phyloP scores from a whole-genome alignment of 495 filamentous ascomycete species.

The Penicillium coffeae region DNA sequence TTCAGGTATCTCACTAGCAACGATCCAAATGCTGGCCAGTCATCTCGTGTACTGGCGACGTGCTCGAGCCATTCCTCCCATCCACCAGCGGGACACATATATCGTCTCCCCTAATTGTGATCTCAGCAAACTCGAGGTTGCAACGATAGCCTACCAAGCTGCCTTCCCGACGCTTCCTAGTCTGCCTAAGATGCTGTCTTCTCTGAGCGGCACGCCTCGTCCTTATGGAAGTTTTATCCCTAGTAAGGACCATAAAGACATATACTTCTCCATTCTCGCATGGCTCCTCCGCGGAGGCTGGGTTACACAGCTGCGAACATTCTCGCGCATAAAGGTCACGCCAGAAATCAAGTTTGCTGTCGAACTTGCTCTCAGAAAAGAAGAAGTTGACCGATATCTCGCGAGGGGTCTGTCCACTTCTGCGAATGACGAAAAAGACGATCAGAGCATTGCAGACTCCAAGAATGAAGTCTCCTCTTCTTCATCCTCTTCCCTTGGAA shows the following conservation, averaged over 20 bases:
- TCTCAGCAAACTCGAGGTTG: slow-evolving; percentile 64
- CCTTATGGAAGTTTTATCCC: slow-evolving; percentile 80
- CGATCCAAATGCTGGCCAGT: slow-evolving; percentile 78
- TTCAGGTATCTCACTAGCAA: slow-evolving; percentile 66
- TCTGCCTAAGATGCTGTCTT: slow-evolving; percentile 77
- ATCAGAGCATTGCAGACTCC: slow-evolving; percentile 4
- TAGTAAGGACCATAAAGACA: slow-evolving; percentile 78
- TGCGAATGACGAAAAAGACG: slow-evolving; percentile 10
- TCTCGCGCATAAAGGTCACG: slow-evolving; percentile 69
- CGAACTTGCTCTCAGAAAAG: slow-evolving; percentile 40
- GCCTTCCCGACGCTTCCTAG: slow-evolving; percentile 77
- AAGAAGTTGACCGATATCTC: slow-evolving; percentile 42
- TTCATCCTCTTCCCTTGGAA: slow-evolving; percentile 41
- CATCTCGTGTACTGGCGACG: slow-evolving; percentile 95
- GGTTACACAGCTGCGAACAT: slow-evolving; percentile 87
- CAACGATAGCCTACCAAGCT: slow-evolving; percentile 65
- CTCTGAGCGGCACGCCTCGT: slow-evolving; percentile 70
- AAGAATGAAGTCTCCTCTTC: slow-evolving; percentile 33
- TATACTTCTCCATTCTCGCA: slow-evolving; percentile 84
- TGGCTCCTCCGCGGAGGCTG: slow-evolving; percentile 90
- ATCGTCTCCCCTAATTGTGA: slow-evolving; percentile 91
- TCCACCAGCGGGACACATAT: slow-evolving; percentile 89
- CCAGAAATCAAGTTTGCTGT: slow-evolving; percentile 48
- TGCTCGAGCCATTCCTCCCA: slow-evolving; percentile 84
- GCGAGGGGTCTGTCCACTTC: slow-evolving; percentile 22